Evolutionary conservation across 164 flowering plant genomes (phyloP), one percentile per base, ranked within the genome.

Genomic region (Umbilicus rupestris): DNA sequence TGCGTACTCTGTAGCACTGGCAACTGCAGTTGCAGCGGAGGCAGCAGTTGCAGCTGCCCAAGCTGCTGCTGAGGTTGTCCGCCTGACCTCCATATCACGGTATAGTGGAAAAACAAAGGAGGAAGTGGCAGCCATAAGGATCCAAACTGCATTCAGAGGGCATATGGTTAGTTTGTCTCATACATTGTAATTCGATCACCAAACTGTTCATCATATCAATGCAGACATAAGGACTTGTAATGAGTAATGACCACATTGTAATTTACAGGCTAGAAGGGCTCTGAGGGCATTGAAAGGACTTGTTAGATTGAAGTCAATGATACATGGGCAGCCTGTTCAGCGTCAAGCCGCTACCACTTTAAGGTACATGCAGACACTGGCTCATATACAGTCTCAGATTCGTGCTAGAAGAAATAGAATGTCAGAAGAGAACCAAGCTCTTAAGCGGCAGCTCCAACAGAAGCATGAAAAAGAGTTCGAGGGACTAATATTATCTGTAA

Each of bases 11-110:
- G 89, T 83, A 68, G 90, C 89, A 4, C 44, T 84, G 74, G 93
- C 96, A 70, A 80, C 93, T 49, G 91, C 97, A 10, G 87, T 73
- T 35, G 98, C 90, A 9, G 97, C 92, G 11, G 91, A 84, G 75
- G 92, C 90, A 8, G 94, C 93, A 19, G 90, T 82, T 65, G 89
- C 92, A 8, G 87, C 91, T n/a, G 90, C 89, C 50, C 92, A 87
- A 74, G 90, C 91, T 7, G 88, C 95, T 39, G 89, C 90, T 0
- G 88, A 87, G 73, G 93, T 87, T 20, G 90, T 83, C 46, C 79
- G 88, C 9, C 82, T 82, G 57, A 78, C 87, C 10, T 22, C 82
- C 8, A 71, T 39, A 1, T n/a, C 83, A 7, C 79, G 72, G 26
- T 83, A 60, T 68, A 50, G 81, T 1, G 96, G 94, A 16, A 90